Conservation (phyloP, 2,329 filamentous ascomycete species). For the Stagonosporopsis chrysanthemi region DNA sequence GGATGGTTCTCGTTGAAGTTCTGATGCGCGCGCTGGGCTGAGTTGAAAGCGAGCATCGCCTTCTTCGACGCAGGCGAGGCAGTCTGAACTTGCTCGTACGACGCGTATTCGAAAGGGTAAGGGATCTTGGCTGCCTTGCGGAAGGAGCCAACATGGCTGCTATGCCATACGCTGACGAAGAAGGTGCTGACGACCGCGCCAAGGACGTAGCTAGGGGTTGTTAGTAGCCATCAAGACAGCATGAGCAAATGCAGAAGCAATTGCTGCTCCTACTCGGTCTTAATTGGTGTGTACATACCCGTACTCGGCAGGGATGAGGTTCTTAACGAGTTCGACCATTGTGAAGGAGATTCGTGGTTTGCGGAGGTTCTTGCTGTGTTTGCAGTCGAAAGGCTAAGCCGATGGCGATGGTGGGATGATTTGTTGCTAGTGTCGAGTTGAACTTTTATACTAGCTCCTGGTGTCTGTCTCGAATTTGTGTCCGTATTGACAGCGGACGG, state of each 20-base stretch:
- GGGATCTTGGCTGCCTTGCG: constrained; percentile 62
- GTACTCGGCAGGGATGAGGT: constrained; percentile 20
- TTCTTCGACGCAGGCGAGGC: constrained; percentile 51
- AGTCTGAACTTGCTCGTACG: constrained; percentile 59
- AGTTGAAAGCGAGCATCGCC: constrained; percentile 57
- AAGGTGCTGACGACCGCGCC: constrained; percentile 62
- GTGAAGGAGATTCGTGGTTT: neutral
- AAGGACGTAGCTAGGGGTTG: constrained; percentile 60
- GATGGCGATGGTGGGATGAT: neutral
- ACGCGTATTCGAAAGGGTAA: constrained; percentile 68
- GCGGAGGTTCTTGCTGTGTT: neutral
- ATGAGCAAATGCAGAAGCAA: neutral
- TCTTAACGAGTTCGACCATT: constrained; percentile 21
- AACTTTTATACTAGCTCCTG: constrained; percentile 11
- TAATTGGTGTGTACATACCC: constrained; percentile 4
- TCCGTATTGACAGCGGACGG: constrained; percentile 13
- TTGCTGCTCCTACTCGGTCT: neutral
- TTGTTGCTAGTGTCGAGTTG: neutral
- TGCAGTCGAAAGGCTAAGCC: neutral
- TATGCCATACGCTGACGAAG: constrained; percentile 62
- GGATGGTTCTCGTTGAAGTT: constrained; percentile 68
- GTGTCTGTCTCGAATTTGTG: constrained; percentile 12
- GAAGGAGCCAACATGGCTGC: constrained; percentile 52
- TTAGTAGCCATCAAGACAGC: constrained; percentile 12
- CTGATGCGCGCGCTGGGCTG: constrained; percentile 55